These are phyloP conservation scores for Annulohypoxylon truncatum DNA, from an alignment of 2,329 filamentous ascomycete species.

Conservation along the genomic window DNA sequence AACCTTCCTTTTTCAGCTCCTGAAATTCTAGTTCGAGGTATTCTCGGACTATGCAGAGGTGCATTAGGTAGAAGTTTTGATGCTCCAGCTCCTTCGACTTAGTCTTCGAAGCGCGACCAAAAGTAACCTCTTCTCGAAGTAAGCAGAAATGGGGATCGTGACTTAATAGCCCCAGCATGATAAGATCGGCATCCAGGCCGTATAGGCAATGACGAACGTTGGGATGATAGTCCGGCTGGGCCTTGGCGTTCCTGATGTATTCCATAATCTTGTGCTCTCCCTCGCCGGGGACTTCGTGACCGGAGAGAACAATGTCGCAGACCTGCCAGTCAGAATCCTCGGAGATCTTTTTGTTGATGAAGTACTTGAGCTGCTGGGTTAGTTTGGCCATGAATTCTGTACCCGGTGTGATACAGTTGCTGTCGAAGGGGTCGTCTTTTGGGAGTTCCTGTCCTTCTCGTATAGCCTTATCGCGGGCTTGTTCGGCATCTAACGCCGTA, in stretches of 20 bases:
- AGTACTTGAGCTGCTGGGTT: slow-evolving; percentile 94
- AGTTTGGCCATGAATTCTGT: slow-evolving; percentile 99
- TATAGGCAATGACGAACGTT: slow-evolving; percentile 98
- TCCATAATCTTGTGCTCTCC: slow-evolving; percentile 99
- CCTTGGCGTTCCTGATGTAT: slow-evolving; percentile 97
- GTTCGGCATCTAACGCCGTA: slow-evolving; percentile 90
- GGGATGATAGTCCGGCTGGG: slow-evolving; percentile 89
- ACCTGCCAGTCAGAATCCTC: slow-evolving; percentile 98
- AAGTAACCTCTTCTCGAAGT: slow-evolving; percentile 96
- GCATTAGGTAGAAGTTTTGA: slow-evolving; percentile 97
- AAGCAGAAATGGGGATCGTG: slow-evolving; percentile 99
- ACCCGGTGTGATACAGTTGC: slow-evolving; percentile 97
- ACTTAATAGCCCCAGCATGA: slow-evolving; percentile 97
- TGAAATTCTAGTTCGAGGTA: slow-evolving; percentile 98
- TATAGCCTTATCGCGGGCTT: slow-evolving; percentile 91
- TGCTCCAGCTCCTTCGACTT: slow-evolving; percentile 98
- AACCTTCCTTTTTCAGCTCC: slow-evolving; percentile 80
- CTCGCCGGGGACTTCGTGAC: slow-evolving; percentile 97
- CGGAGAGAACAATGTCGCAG: slow-evolving; percentile 94
- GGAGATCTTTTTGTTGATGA: slow-evolving; percentile 98
- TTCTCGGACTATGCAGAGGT: slow-evolving; percentile 96
- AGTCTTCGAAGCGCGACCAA: slow-evolving; percentile 85
- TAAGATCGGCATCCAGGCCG: slow-evolving; percentile 95
- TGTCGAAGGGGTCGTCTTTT: slow-evolving; percentile 95
- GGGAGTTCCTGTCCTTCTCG: slow-evolving; percentile 90